Conservation (phyloP, 306 rosid species). For the Trifolium dubium region DNA sequence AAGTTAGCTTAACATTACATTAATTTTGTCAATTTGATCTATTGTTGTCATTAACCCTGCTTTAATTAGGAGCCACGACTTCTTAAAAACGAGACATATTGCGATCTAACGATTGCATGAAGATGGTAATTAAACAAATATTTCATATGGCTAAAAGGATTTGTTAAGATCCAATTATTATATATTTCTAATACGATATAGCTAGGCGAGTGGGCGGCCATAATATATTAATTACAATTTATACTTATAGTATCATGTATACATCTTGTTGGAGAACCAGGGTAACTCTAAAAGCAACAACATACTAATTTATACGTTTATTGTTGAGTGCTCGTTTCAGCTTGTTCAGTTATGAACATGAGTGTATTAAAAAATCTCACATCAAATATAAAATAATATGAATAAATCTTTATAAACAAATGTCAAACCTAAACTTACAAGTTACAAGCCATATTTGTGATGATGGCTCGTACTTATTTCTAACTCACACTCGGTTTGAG, state of each 20-base stretch:
- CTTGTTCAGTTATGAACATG: too few species aligned
- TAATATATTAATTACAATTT: not conserved
- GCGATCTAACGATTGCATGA: slow-evolving; percentile 46
- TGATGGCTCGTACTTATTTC: too few species aligned
- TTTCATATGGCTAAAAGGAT: not conserved
- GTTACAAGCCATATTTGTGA: too few species aligned
- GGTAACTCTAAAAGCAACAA: too few species aligned
- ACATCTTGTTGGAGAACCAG: too few species aligned
- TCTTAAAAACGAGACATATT: slow-evolving; percentile 19
- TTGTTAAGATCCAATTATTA: not conserved
- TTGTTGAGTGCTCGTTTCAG: too few species aligned
- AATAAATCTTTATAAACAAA: too few species aligned
- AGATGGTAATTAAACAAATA: slow-evolving; percentile 2
- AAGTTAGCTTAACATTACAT: slow-evolving; percentile 11
- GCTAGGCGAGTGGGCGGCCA: not conserved
- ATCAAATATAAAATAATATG: too few species aligned
- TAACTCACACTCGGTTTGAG: too few species aligned
- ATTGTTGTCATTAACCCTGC: slow-evolving; percentile 22
- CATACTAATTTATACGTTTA: too few species aligned
- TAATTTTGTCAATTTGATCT: slow-evolving; percentile 26
- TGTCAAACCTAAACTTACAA: too few species aligned
- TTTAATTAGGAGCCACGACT: slow-evolving; percentile 34
- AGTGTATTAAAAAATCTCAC: too few species aligned
- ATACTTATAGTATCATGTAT: not conserved
- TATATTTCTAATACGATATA: not conserved